Conservation (phyloP, 2,329 filamentous ascomycete species). For the Byssothecium circinans region DNA sequence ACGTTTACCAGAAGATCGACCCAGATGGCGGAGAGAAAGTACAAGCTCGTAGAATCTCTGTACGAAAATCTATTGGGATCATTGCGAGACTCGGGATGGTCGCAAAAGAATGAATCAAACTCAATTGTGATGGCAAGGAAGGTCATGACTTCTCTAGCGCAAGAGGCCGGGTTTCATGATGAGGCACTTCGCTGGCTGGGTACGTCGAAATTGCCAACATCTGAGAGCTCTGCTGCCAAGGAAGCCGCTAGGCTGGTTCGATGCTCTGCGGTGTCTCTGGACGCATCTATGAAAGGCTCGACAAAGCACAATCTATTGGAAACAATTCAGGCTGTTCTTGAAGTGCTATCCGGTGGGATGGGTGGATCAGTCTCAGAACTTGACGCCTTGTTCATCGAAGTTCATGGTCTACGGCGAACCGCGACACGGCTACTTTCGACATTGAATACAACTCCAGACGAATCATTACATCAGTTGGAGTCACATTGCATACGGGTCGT, state of each 20-base stretch:
- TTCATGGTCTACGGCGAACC: constrained; percentile 35
- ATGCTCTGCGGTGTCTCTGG: constrained; percentile 35
- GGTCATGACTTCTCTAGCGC: constrained; percentile 37
- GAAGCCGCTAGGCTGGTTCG: constrained; percentile 28
- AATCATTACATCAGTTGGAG: constrained; percentile 8
- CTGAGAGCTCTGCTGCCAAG: constrained; percentile 24
- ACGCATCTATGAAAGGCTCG: constrained; percentile 25
- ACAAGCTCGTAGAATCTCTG: constrained; percentile 41
- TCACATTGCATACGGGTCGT: constrained; percentile 26
- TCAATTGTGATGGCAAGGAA: constrained; percentile 14
- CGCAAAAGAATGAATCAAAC: background rate
- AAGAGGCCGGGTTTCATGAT: constrained; percentile 34
- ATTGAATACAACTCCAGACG: constrained; percentile 8
- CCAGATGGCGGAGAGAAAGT: constrained; percentile 40
- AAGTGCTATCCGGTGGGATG: constrained; percentile 31
- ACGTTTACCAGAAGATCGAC: constrained; percentile 61
- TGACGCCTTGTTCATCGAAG: constrained; percentile 41
- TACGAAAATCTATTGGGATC: constrained; percentile 24
- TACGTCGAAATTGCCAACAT: constrained; percentile 12
- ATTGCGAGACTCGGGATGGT: background rate
- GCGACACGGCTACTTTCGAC: constrained; percentile 29
- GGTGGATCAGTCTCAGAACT: constrained; percentile 37
- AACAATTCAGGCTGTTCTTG: constrained; percentile 25
- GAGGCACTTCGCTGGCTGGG: constrained; percentile 40
- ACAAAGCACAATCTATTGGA: constrained; percentile 18